These are phyloP conservation scores for Lanmaoa pseudosensibilis DNA, from an alignment of 768 basidiomycete genomes.

Conservation along the genomic window DNA sequence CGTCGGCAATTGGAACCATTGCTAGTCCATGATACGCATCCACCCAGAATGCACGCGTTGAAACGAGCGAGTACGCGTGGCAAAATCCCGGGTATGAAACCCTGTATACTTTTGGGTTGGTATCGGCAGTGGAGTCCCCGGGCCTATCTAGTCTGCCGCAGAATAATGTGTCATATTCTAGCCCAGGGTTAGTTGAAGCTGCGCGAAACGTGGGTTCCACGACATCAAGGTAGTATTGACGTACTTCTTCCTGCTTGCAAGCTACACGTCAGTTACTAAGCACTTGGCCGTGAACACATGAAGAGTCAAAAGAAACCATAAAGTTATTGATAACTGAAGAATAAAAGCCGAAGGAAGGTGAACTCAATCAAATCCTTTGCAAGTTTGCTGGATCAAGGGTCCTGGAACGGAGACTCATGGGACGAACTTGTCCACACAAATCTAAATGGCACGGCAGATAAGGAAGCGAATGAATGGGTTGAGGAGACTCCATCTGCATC, in stretches of 20 bases:
- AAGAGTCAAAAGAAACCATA: slow-evolving; percentile 1
- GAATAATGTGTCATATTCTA: not conserved
- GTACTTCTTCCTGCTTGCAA: slow-evolving; percentile 35
- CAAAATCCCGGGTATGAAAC: slow-evolving; percentile 33
- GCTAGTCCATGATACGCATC: slow-evolving; percentile 79
- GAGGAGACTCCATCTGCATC: slow-evolving; percentile 5
- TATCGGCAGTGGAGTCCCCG: not conserved
- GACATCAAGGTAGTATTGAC: slow-evolving; percentile 31
- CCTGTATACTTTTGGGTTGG: slow-evolving; percentile 1
- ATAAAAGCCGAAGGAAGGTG: slow-evolving; percentile 11
- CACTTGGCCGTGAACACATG: slow-evolving; percentile 6
- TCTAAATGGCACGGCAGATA: slow-evolving; percentile 5
- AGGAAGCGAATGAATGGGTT: slow-evolving; percentile 2
- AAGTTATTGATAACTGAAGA: slow-evolving; percentile 8
- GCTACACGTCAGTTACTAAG: slow-evolving; percentile 19
- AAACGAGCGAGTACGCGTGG: slow-evolving; percentile 59
- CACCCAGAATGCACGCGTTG: slow-evolving; percentile 79
- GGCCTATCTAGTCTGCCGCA: not conserved
- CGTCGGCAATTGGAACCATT: slow-evolving; percentile 85
- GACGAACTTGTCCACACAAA: slow-evolving; percentile 3
- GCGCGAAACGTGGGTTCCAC: slow-evolving; percentile 33
- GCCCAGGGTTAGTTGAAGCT: slow-evolving; percentile 7
- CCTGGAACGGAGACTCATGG: slow-evolving; percentile 9
- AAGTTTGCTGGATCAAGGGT: slow-evolving; percentile 18
- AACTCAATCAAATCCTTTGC: slow-evolving; percentile 2